Evolutionary conservation across 495 filamentous ascomycete species (phyloP), one percentile per base, ranked within the genome.

Genomic region (Neurospora sp.): DNA sequence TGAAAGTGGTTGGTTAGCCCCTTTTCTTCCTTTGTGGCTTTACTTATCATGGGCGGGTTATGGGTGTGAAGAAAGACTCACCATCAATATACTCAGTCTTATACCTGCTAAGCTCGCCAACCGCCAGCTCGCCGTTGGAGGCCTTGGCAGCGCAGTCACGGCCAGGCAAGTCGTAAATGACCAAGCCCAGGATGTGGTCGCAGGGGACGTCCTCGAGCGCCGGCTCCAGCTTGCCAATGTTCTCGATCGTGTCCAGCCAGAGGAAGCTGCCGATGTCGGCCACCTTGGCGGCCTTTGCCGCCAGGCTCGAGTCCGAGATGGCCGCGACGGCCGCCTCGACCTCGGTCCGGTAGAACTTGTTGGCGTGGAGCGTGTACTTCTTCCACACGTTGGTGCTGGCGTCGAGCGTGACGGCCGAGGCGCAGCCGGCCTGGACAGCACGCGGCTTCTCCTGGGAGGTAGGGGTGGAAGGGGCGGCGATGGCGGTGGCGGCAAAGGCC

Each of bases 91-190:
- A 92, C 71, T 85, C 80, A 69, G 83, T 81, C 84, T 93, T 90
- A 84, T 94, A 94, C 72, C 86, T 85, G 77, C 77, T 78, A 75
- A 93, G 80, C 79, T 90, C 85, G 72, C 86, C 89, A 81, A 91
- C 87, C 23, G 86, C 84, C 69, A 90, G 89, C 82, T 94, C 92
- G 78, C 92, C 92, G 81, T 93, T 93, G 75, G 91, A 93, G 39
- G 91, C 91, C 80, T 89, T 85, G 72, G 92, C 92, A 40, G 92
- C 90, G 80, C 92, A 94, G 78, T 94, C 92, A 82, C 92, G 90
- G 74, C 91, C 91, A 48, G 91, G 92, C 46, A 94, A 82, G 81
- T 94, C 90, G 81, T 94, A 94, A 76, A 93, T 88, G 77, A 94
- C 92, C 73, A 90, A 86, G 77, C 89, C 89, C 39, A 87, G 85